Conservation (phyloP, 192 early-diverging fungal genomes). For the Hyaloraphidium curvatum region DNA sequence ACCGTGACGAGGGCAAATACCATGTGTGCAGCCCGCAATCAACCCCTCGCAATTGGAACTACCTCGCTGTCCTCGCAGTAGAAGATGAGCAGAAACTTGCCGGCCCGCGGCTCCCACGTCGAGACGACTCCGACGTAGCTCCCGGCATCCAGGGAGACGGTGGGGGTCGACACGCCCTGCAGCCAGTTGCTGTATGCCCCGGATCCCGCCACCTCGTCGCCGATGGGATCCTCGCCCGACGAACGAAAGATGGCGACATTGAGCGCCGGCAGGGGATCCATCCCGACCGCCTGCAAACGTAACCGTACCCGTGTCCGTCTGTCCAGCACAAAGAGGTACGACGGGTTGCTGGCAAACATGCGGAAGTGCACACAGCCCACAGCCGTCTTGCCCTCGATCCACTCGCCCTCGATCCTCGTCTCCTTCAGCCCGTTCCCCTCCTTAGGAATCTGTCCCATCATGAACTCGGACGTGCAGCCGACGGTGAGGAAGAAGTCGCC, state of each 20-base stretch:
- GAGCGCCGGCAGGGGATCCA: conserved; percentile 37
- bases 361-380: conserved; percentile 14
- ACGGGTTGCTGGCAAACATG: conserved; percentile 30
- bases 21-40: too few relatives aligned
- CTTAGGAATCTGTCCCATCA: conserved; percentile 33
- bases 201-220: conserved; percentile 30
- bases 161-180: conserved; percentile 9
- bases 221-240: conserved; percentile 21
- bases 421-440: conserved; percentile 45
- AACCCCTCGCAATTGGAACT: too few relatives aligned
- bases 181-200: conserved; percentile 32
- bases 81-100: not conserved
- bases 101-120: not conserved
- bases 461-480: conserved; percentile 27
- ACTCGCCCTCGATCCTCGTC: conserved; percentile 1
- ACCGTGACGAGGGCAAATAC: too few relatives aligned
- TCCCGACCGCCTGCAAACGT: conserved; percentile 45
- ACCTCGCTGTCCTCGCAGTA: too few relatives aligned
- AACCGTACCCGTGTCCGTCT: conserved; percentile 39
- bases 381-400: conserved; percentile 28
- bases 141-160: not conserved
- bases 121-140: not conserved
- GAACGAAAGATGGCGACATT: conserved; percentile 49
- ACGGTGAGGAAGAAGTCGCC: conserved; percentile 49
- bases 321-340: conserved; percentile 36